Percentiles rank a stretch among this genome's conserved stretches.
Evolutionary conservation across 192 early-diverging fungal genomes (phyloP).

Genomic region (Backusella luteola): DNA sequence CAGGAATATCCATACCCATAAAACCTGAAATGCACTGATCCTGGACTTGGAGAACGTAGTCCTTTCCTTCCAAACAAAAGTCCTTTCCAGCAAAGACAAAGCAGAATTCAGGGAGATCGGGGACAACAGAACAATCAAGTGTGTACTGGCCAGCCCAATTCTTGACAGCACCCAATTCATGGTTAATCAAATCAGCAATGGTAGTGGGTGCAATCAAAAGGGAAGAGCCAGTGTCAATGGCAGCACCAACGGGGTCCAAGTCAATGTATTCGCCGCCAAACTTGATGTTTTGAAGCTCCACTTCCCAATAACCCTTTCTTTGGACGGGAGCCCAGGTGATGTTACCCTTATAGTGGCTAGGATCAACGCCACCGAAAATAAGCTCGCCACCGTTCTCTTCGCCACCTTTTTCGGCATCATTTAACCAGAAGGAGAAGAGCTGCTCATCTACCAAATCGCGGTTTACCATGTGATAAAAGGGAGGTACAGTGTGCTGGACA

Average conservation of each 20-base stretch:
- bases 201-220: conserved; percentile 77
- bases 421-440: conserved; percentile 88
- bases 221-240: conserved; percentile 91
- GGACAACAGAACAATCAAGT: conserved; percentile 77
- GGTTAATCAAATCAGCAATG: conserved; percentile 89
- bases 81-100: conserved; percentile 63
- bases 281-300: conserved; percentile 76
- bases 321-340: conserved; percentile 81
- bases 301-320: conserved; percentile 98
- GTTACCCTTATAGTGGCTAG: conserved; percentile 68
- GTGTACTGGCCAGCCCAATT: conserved; percentile 80
- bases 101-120: conserved; percentile 73
- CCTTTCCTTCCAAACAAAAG: conserved; percentile 49
- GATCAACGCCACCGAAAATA: conserved; percentile 86
- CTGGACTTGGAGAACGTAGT: conserved; percentile 68
- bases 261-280: conserved; percentile 76
- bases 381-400: conserved; percentile 78
- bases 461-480: conserved; percentile 92
- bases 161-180: conserved; percentile 89
- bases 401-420: conserved; percentile 51
- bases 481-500: conserved; percentile 85
- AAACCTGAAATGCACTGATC: conserved; percentile 76
- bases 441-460: conserved; percentile 78
- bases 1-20: conserved; percentile 90
- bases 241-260: conserved; percentile 65